Conservation (phyloP, 805 yeast genomes). For the Kodamaea restingae region DNA sequence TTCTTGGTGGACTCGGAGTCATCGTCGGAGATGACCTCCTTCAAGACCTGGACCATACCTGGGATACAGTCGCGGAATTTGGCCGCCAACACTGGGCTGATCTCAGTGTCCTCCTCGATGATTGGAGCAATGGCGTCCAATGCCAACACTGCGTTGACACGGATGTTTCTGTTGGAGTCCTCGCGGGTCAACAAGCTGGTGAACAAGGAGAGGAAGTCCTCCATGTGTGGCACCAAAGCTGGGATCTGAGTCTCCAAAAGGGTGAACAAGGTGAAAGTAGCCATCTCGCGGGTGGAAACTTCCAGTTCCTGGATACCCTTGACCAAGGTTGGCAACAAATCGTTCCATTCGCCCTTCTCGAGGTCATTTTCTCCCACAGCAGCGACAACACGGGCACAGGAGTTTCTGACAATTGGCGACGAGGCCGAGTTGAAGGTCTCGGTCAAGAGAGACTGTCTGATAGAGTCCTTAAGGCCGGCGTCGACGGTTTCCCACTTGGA, state of each 20-base stretch:
- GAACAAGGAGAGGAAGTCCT: slow-evolving; percentile 70
- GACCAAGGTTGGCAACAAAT: slow-evolving; percentile 67
- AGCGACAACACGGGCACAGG: slow-evolving; percentile 83
- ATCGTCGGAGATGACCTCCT: slow-evolving; percentile 63
- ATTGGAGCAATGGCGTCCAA: slow-evolving; percentile 66
- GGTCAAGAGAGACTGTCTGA: slow-evolving; percentile 65
- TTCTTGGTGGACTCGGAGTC: slow-evolving; percentile 71
- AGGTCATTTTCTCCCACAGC: slow-evolving; percentile 79
- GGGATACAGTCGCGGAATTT: slow-evolving; percentile 70
- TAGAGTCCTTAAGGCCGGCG: slow-evolving; percentile 49
- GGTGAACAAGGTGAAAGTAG: slow-evolving; percentile 73
- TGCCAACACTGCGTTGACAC: slow-evolving; percentile 79
- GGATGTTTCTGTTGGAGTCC: slow-evolving; percentile 56
- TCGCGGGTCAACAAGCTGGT: slow-evolving; percentile 60
- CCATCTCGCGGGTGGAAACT: slow-evolving; percentile 69
- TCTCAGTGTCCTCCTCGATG: slow-evolving; percentile 56
- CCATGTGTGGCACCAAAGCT: slow-evolving; percentile 52
- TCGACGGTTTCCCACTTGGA: slow-evolving; percentile 63
- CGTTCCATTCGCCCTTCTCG: slow-evolving; percentile 63
- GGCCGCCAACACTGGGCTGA: slow-evolving; percentile 41
- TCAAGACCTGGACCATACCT: slow-evolving; percentile 73
- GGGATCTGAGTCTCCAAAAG: slow-evolving; percentile 69
- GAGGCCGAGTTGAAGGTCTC: slow-evolving; percentile 61
- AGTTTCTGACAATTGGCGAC: slow-evolving; percentile 71
- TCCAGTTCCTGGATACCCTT: slow-evolving; percentile 47